A percentile compares a stretch with the other conserved stretches of the same genome.
phyloP scores from a whole-genome alignment of 1,139 yeast genomes.

The Blastobotrys buckinghamii region DNA sequence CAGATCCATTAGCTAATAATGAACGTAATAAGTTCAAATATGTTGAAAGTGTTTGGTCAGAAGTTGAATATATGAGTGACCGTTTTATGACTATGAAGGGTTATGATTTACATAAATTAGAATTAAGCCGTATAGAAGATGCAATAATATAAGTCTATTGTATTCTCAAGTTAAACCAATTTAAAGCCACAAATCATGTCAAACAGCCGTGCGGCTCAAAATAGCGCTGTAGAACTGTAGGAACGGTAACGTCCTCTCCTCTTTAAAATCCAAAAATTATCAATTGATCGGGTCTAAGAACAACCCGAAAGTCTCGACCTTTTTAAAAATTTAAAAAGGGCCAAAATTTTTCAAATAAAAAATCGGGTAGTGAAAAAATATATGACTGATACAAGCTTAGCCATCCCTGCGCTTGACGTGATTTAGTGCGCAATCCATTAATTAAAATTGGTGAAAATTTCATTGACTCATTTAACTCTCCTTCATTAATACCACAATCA shows the following conservation, averaged over 20 bases:
- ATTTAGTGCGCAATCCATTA: too few relatives aligned
- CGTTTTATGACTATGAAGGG: conserved; percentile 3
- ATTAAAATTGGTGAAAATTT: not conserved
- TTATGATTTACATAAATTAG: not conserved
- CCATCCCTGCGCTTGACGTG: too few relatives aligned
- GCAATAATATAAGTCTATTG: not conserved
- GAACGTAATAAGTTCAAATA: not conserved
- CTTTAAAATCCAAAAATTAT: too few relatives aligned
- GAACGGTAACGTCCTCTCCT: too few relatives aligned
- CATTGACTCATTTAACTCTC: not conserved
- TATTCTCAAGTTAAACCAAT: too few relatives aligned
- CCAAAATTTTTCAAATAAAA: too few relatives aligned
- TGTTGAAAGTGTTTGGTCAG: conserved; percentile 4
- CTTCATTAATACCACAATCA: not conserved
- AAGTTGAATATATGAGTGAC: not conserved
- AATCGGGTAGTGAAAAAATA: too few relatives aligned
- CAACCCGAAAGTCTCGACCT: too few relatives aligned
- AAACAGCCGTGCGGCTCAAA: not conserved
- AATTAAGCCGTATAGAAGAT: not conserved
- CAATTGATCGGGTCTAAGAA: too few relatives aligned
- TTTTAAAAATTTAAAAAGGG: too few relatives aligned
- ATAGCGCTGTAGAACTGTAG: too few relatives aligned
- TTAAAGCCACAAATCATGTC: too few relatives aligned
- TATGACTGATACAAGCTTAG: not conserved
- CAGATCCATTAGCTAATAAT: not conserved